Conservation (phyloP, 495 filamentous ascomycete genomes). For the Annulohypoxylon maeteangense region DNA sequence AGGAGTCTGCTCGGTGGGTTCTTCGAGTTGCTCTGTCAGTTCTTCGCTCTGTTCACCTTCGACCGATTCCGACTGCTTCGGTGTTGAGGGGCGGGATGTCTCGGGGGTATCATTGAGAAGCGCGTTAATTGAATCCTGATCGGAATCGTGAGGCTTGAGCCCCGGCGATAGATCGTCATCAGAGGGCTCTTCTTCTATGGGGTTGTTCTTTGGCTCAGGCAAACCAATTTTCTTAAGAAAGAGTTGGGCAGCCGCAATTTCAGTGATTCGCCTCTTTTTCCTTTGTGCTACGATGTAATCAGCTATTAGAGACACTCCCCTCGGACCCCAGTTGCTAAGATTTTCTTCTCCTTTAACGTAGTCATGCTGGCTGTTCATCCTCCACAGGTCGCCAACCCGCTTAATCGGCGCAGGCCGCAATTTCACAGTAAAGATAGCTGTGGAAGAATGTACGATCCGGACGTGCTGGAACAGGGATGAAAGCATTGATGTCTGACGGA, state of each 20-base stretch:
- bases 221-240: slow-evolving; percentile 66
- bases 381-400: slow-evolving; percentile 91
- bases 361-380: slow-evolving; percentile 93
- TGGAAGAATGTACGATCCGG: slow-evolving; percentile 85
- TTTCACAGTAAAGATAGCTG: slow-evolving; percentile 82
- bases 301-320: slow-evolving; percentile 85
- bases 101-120: slow-evolving; percentile 60
- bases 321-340: slow-evolving; percentile 83
- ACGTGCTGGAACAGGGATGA: slow-evolving; percentile 86
- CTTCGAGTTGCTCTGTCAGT: slow-evolving; percentile 19
- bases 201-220: slow-evolving; percentile 38
- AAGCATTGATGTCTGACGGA: slow-evolving; percentile 86
- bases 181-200: slow-evolving; percentile 48
- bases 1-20: slow-evolving; percentile 22
- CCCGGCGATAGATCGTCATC: slow-evolving; percentile 53
- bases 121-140: slow-evolving; percentile 48
- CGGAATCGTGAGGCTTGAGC: slow-evolving; percentile 40
- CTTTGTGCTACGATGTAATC: slow-evolving; percentile 81
- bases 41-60: slow-evolving; percentile 28
- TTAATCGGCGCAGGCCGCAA: slow-evolving; percentile 91
- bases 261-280: slow-evolving; percentile 74
- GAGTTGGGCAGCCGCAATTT: slow-evolving; percentile 81
- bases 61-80: slow-evolving; percentile 33
- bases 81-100: slow-evolving; percentile 49
- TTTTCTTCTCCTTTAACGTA: slow-evolving; percentile 96